Evolutionary conservation across 352 stramenopile genomes (phyloP).

Genomic region (Phytophthora pluvialis): DNA sequence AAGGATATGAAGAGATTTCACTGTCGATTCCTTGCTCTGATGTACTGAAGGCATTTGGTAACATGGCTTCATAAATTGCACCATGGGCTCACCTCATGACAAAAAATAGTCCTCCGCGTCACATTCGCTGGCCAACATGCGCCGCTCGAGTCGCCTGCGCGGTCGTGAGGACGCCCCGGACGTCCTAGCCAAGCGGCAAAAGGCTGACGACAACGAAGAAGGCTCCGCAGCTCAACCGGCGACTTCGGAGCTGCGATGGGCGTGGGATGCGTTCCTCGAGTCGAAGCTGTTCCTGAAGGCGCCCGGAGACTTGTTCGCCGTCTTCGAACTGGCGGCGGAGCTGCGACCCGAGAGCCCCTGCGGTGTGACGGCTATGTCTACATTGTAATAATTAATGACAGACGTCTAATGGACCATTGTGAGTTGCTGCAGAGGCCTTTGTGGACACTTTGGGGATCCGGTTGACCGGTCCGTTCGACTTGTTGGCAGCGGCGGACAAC

Average conservation of each 20-base stretch:
- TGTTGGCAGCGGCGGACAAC: slow-evolving; percentile 34
- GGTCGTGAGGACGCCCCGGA: slow-evolving; percentile 20
- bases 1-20: too few species aligned
- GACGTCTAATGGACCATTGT: slow-evolving; percentile 10
- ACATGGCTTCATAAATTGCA: slow-evolving; percentile 2
- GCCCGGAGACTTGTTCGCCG: slow-evolving; percentile 48
- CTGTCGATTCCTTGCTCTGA: too few species aligned
- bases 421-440: slow-evolving; percentile 50
- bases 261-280: slow-evolving; percentile 51
- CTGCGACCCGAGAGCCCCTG: slow-evolving; percentile 39
- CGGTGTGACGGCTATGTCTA: slow-evolving; percentile 25
- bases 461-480: slow-evolving; percentile 58
- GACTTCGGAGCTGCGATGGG: slow-evolving; percentile 2
- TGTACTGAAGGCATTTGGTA: too few species aligned
- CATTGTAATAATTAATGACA: not conserved
- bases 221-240: not conserved
- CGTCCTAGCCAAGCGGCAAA: slow-evolving; percentile 19
- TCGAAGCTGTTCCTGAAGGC: slow-evolving; percentile 42
- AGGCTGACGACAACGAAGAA: not conserved
- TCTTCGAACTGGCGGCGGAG: slow-evolving; percentile 51
- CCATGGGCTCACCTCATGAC: not conserved
- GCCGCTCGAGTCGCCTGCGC: slow-evolving; percentile 34
- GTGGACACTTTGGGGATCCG: slow-evolving; percentile 45
- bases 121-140: slow-evolving; percentile 15
- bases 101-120: not conserved